Percentiles rank a stretch among this genome's conserved stretches.
phyloP scores from a whole-genome alignment of 768 basidiomycete species.

The Inosperma sp. region DNA sequence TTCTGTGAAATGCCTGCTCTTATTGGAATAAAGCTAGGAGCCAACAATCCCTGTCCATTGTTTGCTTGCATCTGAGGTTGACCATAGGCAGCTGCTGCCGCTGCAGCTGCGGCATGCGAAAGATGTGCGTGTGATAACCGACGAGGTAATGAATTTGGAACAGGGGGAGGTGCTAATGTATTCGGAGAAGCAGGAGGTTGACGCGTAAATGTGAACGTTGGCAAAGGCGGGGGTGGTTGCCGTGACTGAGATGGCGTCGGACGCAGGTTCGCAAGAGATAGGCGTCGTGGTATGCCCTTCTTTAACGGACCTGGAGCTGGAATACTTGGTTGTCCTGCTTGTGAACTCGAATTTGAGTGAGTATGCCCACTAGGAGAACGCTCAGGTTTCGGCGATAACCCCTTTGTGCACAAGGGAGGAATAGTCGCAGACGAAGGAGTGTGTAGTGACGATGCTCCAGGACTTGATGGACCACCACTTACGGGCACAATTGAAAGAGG shows the following conservation, averaged over 20 bases:
- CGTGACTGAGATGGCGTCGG: constrained; percentile 1
- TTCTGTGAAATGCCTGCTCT: constrained; percentile 8
- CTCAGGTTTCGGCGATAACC: constrained; percentile 2
- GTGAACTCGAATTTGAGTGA: neutral
- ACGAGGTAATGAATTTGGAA: constrained; percentile 11
- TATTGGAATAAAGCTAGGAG: constrained; percentile 18
- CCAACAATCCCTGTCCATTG: neutral
- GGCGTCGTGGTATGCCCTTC: neutral
- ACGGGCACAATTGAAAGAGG: constrained; percentile 26
- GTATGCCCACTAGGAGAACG: neutral
- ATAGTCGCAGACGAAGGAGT: constrained; percentile 4
- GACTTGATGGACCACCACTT: constrained; percentile 4
- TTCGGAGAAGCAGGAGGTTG: neutral
- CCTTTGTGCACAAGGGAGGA: neutral
- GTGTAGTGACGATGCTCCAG: neutral
- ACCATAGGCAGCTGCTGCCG: neutral
- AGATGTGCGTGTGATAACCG: constrained; percentile 21
- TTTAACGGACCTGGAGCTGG: neutral
- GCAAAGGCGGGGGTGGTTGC: constrained; percentile 1
- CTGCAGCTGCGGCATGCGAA: constrained; percentile 3
- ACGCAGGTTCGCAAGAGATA: constrained; percentile 6
- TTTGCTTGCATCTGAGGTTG: neutral
- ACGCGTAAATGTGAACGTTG: neutral
- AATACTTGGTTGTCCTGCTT: neutral
- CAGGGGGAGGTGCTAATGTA: constrained; percentile 6